A percentile compares a stretch with the other conserved stretches of the same genome.
Conservation (phyloP, 1,139 yeast species). For the Yamadazyma membranifaciens region DNA sequence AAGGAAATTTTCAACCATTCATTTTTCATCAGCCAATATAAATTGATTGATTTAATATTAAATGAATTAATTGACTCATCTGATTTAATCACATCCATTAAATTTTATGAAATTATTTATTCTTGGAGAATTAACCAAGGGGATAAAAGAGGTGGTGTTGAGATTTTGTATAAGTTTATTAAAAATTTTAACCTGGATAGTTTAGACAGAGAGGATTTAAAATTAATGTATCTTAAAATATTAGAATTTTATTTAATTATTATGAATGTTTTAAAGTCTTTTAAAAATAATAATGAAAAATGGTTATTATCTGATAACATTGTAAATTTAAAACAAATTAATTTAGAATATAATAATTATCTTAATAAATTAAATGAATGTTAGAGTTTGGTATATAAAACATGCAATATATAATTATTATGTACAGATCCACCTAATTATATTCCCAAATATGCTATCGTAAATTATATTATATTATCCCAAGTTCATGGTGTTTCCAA, state of each 20-base stretch:
- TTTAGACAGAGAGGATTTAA: conserved; percentile 12
- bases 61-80: conserved; percentile 29
- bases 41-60: conserved; percentile 39
- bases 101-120: conserved; percentile 52
- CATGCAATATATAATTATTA: too few relatives aligned
- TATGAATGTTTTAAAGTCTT: conserved; percentile 47
- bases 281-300: conserved; percentile 46
- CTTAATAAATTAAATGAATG: conserved; percentile 5
- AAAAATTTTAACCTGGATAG: conserved; percentile 31
- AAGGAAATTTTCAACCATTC: conserved; percentile 22
- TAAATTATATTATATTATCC: conserved; percentile 42
- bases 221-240: conserved; percentile 37
- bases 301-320: conserved; percentile 42
- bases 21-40: conserved; percentile 27
- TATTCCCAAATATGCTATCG: not conserved
- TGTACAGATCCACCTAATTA: conserved; percentile 5
- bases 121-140: conserved; percentile 48
- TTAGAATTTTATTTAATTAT: conserved; percentile 48
- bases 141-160: conserved; percentile 56
- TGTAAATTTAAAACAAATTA: conserved; percentile 12
- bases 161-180: conserved; percentile 55
- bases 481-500: conserved; percentile 85
- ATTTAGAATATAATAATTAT: conserved; percentile 11
- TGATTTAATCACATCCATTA: conserved; percentile 37
- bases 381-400: too few relatives aligned